A percentile compares a stretch with the other conserved stretches of the same genome.
Evolutionary conservation across 1,139 yeast genomes (phyloP).

Genomic region (Suhomyces coccinellae): DNA sequence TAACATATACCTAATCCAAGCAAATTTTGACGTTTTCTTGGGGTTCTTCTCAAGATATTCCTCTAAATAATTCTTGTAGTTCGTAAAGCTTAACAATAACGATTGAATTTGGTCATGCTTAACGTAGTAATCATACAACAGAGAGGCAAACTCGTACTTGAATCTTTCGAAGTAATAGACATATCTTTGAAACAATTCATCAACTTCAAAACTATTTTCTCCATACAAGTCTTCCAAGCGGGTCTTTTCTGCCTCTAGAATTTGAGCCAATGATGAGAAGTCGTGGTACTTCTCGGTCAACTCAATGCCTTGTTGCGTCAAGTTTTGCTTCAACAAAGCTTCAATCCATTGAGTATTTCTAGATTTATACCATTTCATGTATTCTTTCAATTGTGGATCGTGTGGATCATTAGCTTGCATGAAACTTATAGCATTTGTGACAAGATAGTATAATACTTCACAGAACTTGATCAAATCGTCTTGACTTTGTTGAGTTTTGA

Average conservation of each 20-base stretch:
- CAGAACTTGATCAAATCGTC: slow-evolving; percentile 27
- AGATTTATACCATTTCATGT: slow-evolving; percentile 35
- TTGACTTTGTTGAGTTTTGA: slow-evolving; percentile 19
- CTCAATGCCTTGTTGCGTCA: slow-evolving; percentile 54
- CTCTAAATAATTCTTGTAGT: slow-evolving; percentile 50
- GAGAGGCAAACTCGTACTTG: slow-evolving; percentile 69
- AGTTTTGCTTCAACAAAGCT: slow-evolving; percentile 47
- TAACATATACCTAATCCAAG: slow-evolving; percentile 73
- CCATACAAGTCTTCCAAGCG: slow-evolving; percentile 29
- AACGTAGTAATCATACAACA: slow-evolving; percentile 62
- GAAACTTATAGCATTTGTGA: slow-evolving; percentile 37
- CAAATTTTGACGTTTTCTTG: slow-evolving; percentile 52
- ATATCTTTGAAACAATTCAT: slow-evolving; percentile 34
- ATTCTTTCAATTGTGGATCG: slow-evolving; percentile 30
- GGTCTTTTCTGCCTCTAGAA: slow-evolving; percentile 57
- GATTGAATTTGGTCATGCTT: slow-evolving; percentile 53
- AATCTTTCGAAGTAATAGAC: slow-evolving; percentile 58
- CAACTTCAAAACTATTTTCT: slow-evolving; percentile 17
- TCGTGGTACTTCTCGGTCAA: slow-evolving; percentile 70
- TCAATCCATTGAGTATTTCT: slow-evolving; percentile 52
- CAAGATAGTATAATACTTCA: slow-evolving; percentile 39
- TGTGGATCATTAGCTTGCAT: slow-evolving; percentile 29
- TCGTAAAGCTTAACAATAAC: slow-evolving; percentile 58
- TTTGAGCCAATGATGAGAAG: slow-evolving; percentile 62
- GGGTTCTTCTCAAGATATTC: slow-evolving; percentile 52